Evolutionary conservation across 2,329 filamentous ascomycete species (phyloP).

Genomic region (Cryphonectria parasitica): DNA sequence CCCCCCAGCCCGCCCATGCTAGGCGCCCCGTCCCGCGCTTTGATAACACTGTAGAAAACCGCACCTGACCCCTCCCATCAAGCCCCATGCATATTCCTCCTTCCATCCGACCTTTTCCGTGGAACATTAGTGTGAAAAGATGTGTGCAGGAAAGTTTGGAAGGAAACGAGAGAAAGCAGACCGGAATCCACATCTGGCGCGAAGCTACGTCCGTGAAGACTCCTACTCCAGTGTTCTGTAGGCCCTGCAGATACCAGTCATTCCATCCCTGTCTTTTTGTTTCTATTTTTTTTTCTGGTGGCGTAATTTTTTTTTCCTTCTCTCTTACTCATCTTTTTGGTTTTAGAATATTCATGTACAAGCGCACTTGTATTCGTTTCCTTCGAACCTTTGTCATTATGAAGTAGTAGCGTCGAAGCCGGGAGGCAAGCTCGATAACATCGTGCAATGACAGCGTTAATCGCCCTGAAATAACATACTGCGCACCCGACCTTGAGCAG

Average conservation of each 20-base stretch:
- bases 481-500: not conserved
- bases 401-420: not conserved
- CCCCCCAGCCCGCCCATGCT: conserved; percentile 4
- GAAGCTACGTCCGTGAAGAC: not conserved
- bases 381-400: not conserved
- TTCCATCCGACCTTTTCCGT: not conserved
- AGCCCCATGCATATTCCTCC: not conserved
- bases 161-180: not conserved
- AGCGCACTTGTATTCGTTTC: not conserved
- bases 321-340: not conserved
- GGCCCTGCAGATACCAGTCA: not conserved
- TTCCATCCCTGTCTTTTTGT: not conserved
- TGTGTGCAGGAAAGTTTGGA: not conserved
- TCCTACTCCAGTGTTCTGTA: not conserved
- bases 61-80: not conserved
- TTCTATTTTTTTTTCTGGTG: not conserved
- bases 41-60: conserved; percentile 4
- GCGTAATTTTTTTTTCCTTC: not conserved
- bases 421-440: not conserved
- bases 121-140: conserved; percentile 1
- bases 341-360: not conserved
- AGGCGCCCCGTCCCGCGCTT: not conserved
- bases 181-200: not conserved
- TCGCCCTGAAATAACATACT: not conserved
- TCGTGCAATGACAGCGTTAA: conserved; percentile 3